Base-by-base conservation (phyloP, 2,329 filamentous ascomycete genomes). In the Pestalotiopsis sp. region DNA sequence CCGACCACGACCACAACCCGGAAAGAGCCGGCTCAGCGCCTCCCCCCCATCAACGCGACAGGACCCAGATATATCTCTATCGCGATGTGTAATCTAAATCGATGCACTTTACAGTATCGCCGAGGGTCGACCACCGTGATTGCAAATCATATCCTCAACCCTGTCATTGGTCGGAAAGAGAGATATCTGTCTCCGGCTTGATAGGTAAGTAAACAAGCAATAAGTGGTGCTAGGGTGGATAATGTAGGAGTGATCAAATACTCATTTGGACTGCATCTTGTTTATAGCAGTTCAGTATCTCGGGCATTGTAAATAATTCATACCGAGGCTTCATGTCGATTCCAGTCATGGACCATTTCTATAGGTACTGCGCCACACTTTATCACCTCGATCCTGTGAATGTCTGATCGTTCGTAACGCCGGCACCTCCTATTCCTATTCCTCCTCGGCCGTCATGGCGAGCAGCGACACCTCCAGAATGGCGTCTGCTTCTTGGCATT, bases 401-500 rank as follows among this genome's bases (percentile, higher is more conserved):
- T 36, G 31, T 52, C 6, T 52, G 45, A 9, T n/a, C 17, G 20
- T 52, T 4, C 5, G 14, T n/a, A 52, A n/a, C 7, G 45, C 57
- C 57, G 17, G 5, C 57, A 7, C 45, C 14, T 20, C 31, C 27
- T 62, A 36, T 36, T 31, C 13, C 45, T 45, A 20, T 12, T 20
- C 14, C 49, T 58, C 58, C 27, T 67, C 65, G 5, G 39, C 66
- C 20, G 57, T 38, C 13, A 67, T 67, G 5, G 71, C 69, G 45
- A 77, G 66, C 31, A 36, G 31, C 20, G 73, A 74, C 68, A 74
- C 72, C 27, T 78, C 73, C 39, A 86, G 73, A 1, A 80, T 74
- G 65, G 76, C 75, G 67, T 81, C 78, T 2, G 83, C 85, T 69
- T 80, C 76, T 70, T 81, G 82, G 73, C 84, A 87, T 2, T 79